phyloP scores from a whole-genome alignment of 2,329 filamentous ascomycete genomes.

The Penicillium sp. region DNA sequence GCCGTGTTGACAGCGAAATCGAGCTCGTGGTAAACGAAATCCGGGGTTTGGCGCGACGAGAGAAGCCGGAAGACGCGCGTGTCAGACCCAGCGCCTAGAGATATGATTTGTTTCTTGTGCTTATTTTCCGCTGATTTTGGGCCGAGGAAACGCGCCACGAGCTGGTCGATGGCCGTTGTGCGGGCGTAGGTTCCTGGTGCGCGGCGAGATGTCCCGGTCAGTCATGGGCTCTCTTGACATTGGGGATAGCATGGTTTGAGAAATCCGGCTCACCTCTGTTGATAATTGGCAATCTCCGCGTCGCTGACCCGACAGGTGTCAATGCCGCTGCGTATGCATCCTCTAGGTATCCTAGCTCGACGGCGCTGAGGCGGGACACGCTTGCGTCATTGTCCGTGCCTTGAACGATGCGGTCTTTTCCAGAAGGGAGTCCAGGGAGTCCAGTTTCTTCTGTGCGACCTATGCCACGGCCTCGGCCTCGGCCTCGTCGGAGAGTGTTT shows the following conservation, averaged over 20 bases:
- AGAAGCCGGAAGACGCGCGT: constrained; percentile 81
- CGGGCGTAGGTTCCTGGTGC: constrained; percentile 82
- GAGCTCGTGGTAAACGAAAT: constrained; percentile 81
- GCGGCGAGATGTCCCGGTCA: neutral
- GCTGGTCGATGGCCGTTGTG: constrained; percentile 75
- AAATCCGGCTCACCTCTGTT: constrained; percentile 67
- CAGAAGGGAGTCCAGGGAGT: constrained; percentile 33
- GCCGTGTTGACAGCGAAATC: constrained; percentile 78
- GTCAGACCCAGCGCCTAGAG: constrained; percentile 89
- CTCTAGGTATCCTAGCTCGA: constrained; percentile 77
- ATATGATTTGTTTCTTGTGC: constrained; percentile 70
- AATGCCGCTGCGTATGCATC: constrained; percentile 77
- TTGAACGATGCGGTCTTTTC: constrained; percentile 75
- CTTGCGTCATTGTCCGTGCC: constrained; percentile 90
- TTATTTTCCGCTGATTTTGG: constrained; percentile 24
- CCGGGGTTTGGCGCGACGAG: constrained; percentile 42
- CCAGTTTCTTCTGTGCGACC: constrained; percentile 16
- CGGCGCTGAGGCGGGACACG: constrained; percentile 83
- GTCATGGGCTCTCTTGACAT: neutral
- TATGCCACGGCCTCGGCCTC: constrained; percentile 47
- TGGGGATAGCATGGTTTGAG: constrained; percentile 16
- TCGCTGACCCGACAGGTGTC: constrained; percentile 51
- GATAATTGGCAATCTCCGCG: constrained; percentile 81
- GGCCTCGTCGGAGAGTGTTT: constrained; percentile 56
- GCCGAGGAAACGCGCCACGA: constrained; percentile 71